Percentiles rank a stretch among this genome's conserved stretches.
Evolutionary conservation across 228 moss, liverwort and hornwort species (phyloP).

Genomic region (Sphagnum fallax): DNA sequence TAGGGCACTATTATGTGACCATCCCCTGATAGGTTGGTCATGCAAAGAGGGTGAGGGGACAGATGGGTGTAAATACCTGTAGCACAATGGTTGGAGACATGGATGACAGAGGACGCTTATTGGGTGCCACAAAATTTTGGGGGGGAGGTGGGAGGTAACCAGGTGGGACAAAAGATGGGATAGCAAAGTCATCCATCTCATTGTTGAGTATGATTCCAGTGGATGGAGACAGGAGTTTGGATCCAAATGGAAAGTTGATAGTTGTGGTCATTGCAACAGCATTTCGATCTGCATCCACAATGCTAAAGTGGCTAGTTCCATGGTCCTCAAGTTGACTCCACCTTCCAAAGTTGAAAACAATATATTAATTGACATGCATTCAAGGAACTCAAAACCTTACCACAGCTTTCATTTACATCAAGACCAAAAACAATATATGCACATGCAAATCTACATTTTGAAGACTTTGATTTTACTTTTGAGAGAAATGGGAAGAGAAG

Average conservation of each 20-base stretch:
- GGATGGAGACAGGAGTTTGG: constrained; percentile 46
- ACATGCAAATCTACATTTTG: constrained; percentile 2
- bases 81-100: constrained; percentile 80
- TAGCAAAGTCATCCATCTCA: constrained; percentile 82
- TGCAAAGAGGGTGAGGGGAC: too few species aligned
- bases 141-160: constrained; percentile 49
- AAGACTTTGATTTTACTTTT: too few species aligned
- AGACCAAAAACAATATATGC: not conserved
- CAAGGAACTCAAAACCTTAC: not conserved
- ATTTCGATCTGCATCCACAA: constrained; percentile 60
- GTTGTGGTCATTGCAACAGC: constrained; percentile 74
- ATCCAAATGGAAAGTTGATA: constrained; percentile 59
- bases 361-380: too few species aligned
- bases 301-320: constrained; percentile 73
- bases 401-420: not conserved
- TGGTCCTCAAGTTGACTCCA: constrained; percentile 59
- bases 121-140: constrained; percentile 58
- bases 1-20: too few species aligned
- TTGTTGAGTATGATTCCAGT: constrained; percentile 76
- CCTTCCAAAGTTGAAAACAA: constrained; percentile 7
- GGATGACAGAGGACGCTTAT: constrained; percentile 72
- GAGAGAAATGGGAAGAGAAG: too few species aligned
- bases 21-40: too few species aligned
- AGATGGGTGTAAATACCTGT: constrained; percentile 25
- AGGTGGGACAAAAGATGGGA: constrained; percentile 21